phyloP scores from a whole-genome alignment of 129 eudicot species.

The Tagetes patula region DNA sequence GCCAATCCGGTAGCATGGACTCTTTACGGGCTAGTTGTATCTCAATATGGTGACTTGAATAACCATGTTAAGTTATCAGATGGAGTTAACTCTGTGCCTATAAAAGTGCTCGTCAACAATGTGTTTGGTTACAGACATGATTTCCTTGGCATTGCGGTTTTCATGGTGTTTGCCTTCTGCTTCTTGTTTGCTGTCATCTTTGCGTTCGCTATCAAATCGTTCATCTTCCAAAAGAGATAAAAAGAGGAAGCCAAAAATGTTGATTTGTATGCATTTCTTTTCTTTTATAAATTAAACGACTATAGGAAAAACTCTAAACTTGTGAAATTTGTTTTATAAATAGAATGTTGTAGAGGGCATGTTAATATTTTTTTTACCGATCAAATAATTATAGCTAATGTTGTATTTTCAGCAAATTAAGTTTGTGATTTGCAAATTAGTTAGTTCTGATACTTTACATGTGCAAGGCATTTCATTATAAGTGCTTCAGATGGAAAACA shows the following conservation, averaged over 20 bases:
- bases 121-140: slow-evolving; percentile 90
- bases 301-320: slow-evolving; percentile 18
- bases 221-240: slow-evolving; percentile 89
- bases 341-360: slow-evolving; percentile 35
- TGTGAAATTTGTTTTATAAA: slow-evolving; percentile 30
- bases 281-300: slow-evolving; percentile 9
- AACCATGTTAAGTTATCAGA: slow-evolving; percentile 57
- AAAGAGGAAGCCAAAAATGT: background rate
- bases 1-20: slow-evolving; percentile 97
- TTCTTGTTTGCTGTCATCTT: slow-evolving; percentile 70
- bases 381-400: slow-evolving; percentile 21
- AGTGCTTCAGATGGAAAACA: background rate
- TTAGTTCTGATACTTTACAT: background rate
- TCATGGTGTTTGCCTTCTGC: slow-evolving; percentile 78
- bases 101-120: slow-evolving; percentile 45
- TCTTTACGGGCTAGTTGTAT: slow-evolving; percentile 87
- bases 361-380: slow-evolving; percentile 21
- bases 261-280: background rate
- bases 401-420: slow-evolving; percentile 5
- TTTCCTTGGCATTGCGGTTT: slow-evolving; percentile 64
- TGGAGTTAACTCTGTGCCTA: slow-evolving; percentile 51
- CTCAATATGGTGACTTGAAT: slow-evolving; percentile 70
- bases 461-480: background rate
- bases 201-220: slow-evolving; percentile 85
- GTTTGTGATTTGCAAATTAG: slow-evolving; percentile 20